These are phyloP conservation scores for Candida anglica DNA, from an alignment of 805 yeast genomes.

Conservation along the genomic window DNA sequence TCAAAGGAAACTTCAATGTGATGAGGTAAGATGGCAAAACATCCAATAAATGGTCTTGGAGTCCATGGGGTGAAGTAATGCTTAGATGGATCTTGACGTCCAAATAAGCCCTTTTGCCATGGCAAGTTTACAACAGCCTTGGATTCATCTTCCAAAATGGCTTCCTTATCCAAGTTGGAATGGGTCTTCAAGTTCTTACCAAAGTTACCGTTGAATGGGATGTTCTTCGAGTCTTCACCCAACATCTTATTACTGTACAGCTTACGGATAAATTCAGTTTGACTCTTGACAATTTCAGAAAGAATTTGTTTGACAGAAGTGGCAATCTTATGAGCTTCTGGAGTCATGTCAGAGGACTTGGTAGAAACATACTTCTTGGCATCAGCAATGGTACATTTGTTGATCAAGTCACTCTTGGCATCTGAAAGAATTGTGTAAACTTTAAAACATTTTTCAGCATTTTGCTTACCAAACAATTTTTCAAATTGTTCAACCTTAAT, in stretches of 20 bases:
- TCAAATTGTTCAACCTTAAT: conserved; percentile 28
- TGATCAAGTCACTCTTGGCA: conserved; percentile 22
- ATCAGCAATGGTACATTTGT: conserved; percentile 12
- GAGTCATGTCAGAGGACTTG: conserved; percentile 30
- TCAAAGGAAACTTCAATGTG: conserved; percentile 87
- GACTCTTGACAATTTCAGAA: conserved; percentile 31
- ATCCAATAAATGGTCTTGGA: conserved; percentile 89
- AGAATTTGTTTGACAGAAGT: conserved; percentile 31
- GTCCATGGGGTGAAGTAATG: conserved; percentile 96
- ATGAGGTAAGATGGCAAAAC: conserved; percentile 87
- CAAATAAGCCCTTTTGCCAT: conserved; percentile 76
- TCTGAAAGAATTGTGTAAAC: conserved; percentile 24
- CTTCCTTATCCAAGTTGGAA: conserved; percentile 38
- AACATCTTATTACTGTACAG: conserved; percentile 21
- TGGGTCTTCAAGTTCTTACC: conserved; percentile 27
- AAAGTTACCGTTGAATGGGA: conserved; percentile 26
- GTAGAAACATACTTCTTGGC: conserved; percentile 24
- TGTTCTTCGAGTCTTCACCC: conserved; percentile 19
- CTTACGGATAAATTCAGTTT: conserved; percentile 29
- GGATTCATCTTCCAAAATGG: conserved; percentile 47
- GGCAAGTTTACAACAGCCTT: conserved; percentile 57
- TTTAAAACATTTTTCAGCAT: conserved; percentile 33
- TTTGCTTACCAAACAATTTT: conserved; percentile 28
- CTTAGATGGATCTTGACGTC: conserved; percentile 72
- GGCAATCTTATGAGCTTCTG: conserved; percentile 29